Evolutionary conservation across 441 rosid genomes (phyloP).

Genomic region (Pelargonium cotyledonis): DNA sequence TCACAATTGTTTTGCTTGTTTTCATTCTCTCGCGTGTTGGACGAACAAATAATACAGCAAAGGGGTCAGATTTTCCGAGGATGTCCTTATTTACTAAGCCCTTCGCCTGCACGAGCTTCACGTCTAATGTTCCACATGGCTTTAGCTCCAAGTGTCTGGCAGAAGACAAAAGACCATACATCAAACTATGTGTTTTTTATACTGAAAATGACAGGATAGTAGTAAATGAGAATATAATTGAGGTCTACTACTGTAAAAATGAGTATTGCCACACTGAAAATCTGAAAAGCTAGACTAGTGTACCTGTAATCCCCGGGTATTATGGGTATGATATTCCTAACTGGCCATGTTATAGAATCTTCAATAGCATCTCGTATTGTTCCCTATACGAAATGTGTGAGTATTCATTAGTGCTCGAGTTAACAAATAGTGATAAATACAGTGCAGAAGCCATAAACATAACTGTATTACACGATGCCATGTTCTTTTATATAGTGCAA

Average conservation of each 20-base stretch:
- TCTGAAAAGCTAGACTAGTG: conserved; percentile 9
- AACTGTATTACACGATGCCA: too few relatives aligned
- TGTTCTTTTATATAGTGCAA: too few relatives aligned
- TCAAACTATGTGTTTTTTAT: neutral
- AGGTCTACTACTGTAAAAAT: neutral
- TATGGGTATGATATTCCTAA: conserved; percentile 74
- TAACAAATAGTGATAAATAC: neutral
- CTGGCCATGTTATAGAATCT: conserved; percentile 92
- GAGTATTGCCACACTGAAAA: neutral
- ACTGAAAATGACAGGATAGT: neutral
- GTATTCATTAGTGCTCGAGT: neutral
- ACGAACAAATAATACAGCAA: conserved; percentile 59
- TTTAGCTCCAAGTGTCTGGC: conserved; percentile 76
- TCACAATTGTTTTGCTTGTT: conserved; percentile 78
- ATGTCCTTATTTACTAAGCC: conserved; percentile 79
- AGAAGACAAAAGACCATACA: conserved; percentile 15
- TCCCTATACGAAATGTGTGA: conserved; percentile 45
- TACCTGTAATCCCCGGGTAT: conserved; percentile 96
- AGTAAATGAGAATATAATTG: neutral
- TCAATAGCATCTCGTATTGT: conserved; percentile 80
- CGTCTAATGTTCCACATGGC: conserved; percentile 88
- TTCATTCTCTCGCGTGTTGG: conserved; percentile 65
- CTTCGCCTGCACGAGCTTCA: conserved; percentile 93
- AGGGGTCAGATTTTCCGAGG: conserved; percentile 95
- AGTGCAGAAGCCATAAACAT: too few relatives aligned